These are phyloP conservation scores for Irineochytrium annulatum DNA, from an alignment of 192 early-diverging fungal species.

Conservation along the genomic window DNA sequence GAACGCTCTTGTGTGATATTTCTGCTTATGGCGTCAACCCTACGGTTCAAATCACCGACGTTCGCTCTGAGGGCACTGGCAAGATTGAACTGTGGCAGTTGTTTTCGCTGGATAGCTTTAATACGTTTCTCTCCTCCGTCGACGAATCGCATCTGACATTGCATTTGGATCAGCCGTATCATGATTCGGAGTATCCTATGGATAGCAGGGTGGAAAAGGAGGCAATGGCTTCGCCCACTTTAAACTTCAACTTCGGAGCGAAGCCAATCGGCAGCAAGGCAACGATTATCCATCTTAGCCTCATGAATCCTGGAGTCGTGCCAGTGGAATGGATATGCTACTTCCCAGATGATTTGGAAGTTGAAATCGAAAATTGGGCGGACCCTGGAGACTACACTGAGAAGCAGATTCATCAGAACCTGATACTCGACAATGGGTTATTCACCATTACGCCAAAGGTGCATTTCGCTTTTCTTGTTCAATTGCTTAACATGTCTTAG, in stretches of 20 bases:
- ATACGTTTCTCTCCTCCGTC: slow-evolving; percentile 28
- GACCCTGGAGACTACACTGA: slow-evolving; percentile 53
- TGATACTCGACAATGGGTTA: slow-evolving; percentile 51
- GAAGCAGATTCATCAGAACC: slow-evolving; percentile 47
- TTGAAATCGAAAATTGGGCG: slow-evolving; percentile 56
- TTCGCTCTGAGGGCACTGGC: slow-evolving; percentile 41
- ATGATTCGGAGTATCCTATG: too few species aligned
- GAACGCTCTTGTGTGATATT: slow-evolving; percentile 35
- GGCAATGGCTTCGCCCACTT: slow-evolving; percentile 9
- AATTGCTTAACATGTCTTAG: slow-evolving; percentile 15
- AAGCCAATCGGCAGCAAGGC: slow-evolving; percentile 36
- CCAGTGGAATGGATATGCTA: slow-evolving; percentile 53
- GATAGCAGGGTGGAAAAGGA: too few species aligned
- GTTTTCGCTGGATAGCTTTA: slow-evolving; percentile 46
- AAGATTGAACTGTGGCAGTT: slow-evolving; percentile 48
- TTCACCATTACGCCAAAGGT: slow-evolving; percentile 50
- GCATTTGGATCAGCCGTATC: slow-evolving; percentile 6
- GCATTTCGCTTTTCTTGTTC: not conserved
- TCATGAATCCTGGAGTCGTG: slow-evolving; percentile 53
- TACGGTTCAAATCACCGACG: slow-evolving; percentile 44
- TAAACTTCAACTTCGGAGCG: slow-evolving; percentile 53
- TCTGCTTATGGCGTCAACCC: slow-evolving; percentile 47
- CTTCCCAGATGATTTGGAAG: slow-evolving; percentile 54
- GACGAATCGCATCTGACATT: slow-evolving; percentile 3
- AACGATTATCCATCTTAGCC: slow-evolving; percentile 33